Percentiles rank a stretch among this genome's conserved stretches.
phyloP scores from a whole-genome alignment of 2,329 filamentous ascomycete genomes.

The Penicillium sp. region DNA sequence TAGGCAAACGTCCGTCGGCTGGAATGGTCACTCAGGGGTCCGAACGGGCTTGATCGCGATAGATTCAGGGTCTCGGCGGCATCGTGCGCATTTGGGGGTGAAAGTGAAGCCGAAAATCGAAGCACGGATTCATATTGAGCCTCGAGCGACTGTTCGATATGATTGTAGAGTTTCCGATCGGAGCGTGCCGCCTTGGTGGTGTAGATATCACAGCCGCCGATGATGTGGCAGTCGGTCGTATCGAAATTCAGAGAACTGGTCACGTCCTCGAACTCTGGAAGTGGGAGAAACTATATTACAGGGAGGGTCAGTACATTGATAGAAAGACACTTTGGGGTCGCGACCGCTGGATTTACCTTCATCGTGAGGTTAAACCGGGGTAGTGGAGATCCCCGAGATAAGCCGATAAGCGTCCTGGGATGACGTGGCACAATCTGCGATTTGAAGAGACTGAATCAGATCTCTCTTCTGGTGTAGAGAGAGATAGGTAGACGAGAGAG shows the following conservation, averaged over 20 bases:
- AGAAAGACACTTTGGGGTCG: conserved; percentile 2
- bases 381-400: conserved; percentile 8
- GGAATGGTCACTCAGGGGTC: conserved; percentile 79
- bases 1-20: conserved; percentile 93
- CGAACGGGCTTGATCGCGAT: conserved; percentile 86
- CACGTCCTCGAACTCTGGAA: conserved; percentile 86
- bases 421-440: conserved; percentile 1
- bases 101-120: conserved; percentile 80
- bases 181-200: conserved; percentile 93
- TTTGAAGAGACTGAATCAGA: background rate
- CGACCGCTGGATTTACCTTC: conserved; percentile 4
- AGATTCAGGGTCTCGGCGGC: conserved; percentile 68
- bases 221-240: conserved; percentile 85
- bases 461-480: background rate
- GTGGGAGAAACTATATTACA: conserved; percentile 73
- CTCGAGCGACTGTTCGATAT: conserved; percentile 87
- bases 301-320: background rate
- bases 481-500: background rate
- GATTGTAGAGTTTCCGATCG: conserved; percentile 96
- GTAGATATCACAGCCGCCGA: conserved; percentile 93
- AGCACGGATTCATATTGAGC: conserved; percentile 86
- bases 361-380: conserved; percentile 6
- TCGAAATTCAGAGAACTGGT: conserved; percentile 94
- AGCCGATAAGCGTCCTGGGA: conserved; percentile 2
- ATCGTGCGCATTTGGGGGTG: conserved; percentile 72